Evolutionary conservation across 208 protist species (phyloP), one percentile per base, ranked within the genome.

Genomic region (Trypanosoma melophagium): DNA sequence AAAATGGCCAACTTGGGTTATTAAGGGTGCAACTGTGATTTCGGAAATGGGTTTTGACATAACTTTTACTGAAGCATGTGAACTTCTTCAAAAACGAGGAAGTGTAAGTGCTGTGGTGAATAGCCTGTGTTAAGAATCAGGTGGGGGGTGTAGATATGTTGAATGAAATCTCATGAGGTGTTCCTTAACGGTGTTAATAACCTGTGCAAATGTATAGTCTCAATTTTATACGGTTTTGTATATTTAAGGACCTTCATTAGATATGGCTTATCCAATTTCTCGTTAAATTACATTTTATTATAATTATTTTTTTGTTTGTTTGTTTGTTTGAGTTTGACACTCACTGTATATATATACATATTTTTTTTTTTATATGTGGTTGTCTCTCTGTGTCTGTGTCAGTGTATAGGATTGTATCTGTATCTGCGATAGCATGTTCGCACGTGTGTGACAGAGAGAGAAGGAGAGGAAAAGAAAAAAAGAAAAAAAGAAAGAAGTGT

Each of bases 21-120:
- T 1, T 63, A 51, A 72, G 2, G 59, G 54, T 53, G 73, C 60
- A 16, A 21, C 54, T 38, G 22, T 1, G 21, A 22, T 78, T 49
- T 16, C 49, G 4, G 53, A 35, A 62, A 69, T 78, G 73, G 73
- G 66, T 38, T 69, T 78, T 53, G 25, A 65, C 54, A 40, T 71
- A 4, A 21, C 45, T 21, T 64, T 58, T 28, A 50, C 44, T 10
- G 58, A 62, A 1, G 63, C 64, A 42, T 71, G 71, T 35, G 49
- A 71, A 17, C 45, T 66, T 57, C 13, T 76, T 28, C 16, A 56
- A 12, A 66, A 62, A 25, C 41, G 28, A 60, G 71, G 64, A 21
- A 71, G 60, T 69, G 47, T 71, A 19, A 60, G 55, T 44, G 62
- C 57, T 44, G 63, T 57, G 19, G 44, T 76, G 47, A 35, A 44